These are phyloP conservation scores for Phytophthora ohioensis DNA, from an alignment of 352 stramenopile genomes.

Conservation along the genomic window DNA sequence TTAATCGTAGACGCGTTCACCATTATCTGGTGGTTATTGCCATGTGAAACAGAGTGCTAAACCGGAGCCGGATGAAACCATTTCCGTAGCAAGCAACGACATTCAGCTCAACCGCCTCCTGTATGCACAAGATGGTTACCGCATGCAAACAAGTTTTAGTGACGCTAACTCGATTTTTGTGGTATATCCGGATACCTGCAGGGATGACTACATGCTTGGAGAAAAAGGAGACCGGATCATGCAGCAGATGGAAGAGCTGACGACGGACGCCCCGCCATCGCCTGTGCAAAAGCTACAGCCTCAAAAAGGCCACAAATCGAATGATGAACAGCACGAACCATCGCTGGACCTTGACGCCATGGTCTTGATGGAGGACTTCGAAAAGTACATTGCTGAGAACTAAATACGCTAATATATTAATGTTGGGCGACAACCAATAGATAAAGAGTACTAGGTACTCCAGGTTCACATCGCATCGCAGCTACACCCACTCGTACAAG, in stretches of 20 bases:
- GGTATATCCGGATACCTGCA: constrained; percentile 15
- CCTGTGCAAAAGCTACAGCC: background rate
- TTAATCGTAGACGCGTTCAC: background rate
- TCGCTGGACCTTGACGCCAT: constrained; percentile 24
- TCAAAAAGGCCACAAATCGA: background rate
- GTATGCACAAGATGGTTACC: constrained; percentile 23
- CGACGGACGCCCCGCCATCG: constrained; percentile 10
- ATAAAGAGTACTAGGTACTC: constrained; percentile 25
- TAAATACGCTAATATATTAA: constrained; percentile 45
- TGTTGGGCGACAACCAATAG: constrained; percentile 37
- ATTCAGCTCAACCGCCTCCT: constrained; percentile 55
- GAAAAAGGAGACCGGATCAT: constrained; percentile 55
- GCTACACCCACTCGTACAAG: constrained; percentile 81
- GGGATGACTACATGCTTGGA: constrained; percentile 62
- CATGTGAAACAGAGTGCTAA: background rate
- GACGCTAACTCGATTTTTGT: background rate
- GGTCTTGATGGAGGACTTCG: constrained; percentile 50
- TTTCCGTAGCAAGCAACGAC: constrained; percentile 20
- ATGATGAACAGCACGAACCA: constrained; percentile 6
- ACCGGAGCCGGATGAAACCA: constrained; percentile 1
- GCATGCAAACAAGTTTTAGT: background rate
- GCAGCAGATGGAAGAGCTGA: constrained; percentile 58
- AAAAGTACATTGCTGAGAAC: constrained; percentile 64
- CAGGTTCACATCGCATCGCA: background rate
- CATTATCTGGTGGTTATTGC: background rate